Evolutionary conservation across 2,329 filamentous ascomycete species (phyloP).

Genomic region (Rhytidhysteron rufulum): DNA sequence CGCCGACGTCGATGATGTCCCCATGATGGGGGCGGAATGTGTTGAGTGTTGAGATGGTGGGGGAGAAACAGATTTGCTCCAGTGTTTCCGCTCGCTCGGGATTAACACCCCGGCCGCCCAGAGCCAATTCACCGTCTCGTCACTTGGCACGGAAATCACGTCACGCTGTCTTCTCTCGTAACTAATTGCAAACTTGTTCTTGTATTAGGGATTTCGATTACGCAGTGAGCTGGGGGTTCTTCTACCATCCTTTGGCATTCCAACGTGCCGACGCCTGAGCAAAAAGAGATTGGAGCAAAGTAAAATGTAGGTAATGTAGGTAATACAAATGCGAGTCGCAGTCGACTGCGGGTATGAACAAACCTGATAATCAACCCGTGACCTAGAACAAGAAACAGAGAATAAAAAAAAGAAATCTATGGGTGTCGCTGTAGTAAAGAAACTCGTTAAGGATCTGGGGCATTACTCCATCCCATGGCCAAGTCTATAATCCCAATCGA

Average conservation of each 20-base stretch:
- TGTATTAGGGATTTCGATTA: slow-evolving; percentile 27
- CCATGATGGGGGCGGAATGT: slow-evolving; percentile 8
- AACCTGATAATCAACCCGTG: slow-evolving; percentile 24
- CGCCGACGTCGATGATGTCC: slow-evolving; percentile 14
- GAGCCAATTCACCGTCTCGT: slow-evolving; percentile 9
- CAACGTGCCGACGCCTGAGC: slow-evolving; percentile 12
- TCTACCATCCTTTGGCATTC: slow-evolving; percentile 25
- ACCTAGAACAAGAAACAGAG: slow-evolving; percentile 18
- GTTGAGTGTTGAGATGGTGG: slow-evolving; percentile 4
- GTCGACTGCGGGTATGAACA: slow-evolving; percentile 30
- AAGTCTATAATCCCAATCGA: slow-evolving; percentile 21
- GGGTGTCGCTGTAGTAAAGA: slow-evolving; percentile 19
- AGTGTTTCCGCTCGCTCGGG: slow-evolving; percentile 9
- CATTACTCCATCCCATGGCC: slow-evolving; percentile 19
- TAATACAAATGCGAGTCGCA: slow-evolving; percentile 30
- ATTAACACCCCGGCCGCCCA: slow-evolving; percentile 15
- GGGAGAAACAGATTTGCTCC: slow-evolving; percentile 2
- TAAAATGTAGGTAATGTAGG: slow-evolving; percentile 20
- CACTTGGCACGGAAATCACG: slow-evolving; percentile 30
- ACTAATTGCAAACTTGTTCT: slow-evolving; percentile 14
- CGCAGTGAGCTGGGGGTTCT: slow-evolving; percentile 27
- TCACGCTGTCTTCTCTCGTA: slow-evolving; percentile 33
- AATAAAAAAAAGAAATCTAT: slow-evolving; percentile 25
- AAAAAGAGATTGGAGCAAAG: slow-evolving; percentile 8
- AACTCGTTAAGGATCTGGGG: slow-evolving; percentile 26